Conservation (phyloP, 371 early-diverging fungal species). For the Nematocida ausubeli region DNA sequence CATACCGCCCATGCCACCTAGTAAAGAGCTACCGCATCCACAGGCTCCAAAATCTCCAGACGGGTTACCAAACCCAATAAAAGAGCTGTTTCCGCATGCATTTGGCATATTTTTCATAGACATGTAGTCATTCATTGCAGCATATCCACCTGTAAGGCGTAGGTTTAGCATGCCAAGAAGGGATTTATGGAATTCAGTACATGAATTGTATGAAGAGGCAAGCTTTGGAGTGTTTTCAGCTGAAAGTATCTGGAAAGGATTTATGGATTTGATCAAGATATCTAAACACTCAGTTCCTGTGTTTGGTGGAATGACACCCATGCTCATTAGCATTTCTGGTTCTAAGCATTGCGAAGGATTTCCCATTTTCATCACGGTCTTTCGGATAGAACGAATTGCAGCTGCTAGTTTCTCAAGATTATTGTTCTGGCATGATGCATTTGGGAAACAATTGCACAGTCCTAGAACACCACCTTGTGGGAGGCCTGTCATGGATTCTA, state of each 20-base stretch:
- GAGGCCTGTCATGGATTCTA: background rate
- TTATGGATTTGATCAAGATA: conserved; percentile 40
- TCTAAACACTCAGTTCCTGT: conserved; percentile 52
- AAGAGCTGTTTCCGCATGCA: background rate
- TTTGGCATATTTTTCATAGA: background rate
- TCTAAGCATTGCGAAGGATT: conserved; percentile 2
- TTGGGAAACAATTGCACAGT: conserved; percentile 45
- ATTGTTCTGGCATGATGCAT: conserved; percentile 17
- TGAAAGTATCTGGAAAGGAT: conserved; percentile 35
- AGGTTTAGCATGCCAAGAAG: conserved; percentile 23
- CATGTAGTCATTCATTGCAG: conserved; percentile 14
- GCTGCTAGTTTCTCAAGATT: conserved; percentile 22
- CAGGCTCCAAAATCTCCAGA: background rate
- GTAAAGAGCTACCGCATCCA: background rate
- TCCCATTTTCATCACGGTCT: background rate
- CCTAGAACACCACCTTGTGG: background rate
- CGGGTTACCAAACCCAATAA: background rate
- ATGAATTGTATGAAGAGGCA: conserved; percentile 16
- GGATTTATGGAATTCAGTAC: conserved; percentile 34
- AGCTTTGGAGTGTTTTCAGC: background rate
- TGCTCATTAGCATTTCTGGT: background rate
- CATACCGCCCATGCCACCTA: background rate
- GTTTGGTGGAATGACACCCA: background rate
- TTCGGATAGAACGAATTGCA: background rate
- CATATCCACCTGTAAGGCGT: conserved; percentile 16